Percentiles rank a stretch among this genome's conserved stretches.
phyloP scores from a whole-genome alignment of 192 early-diverging fungal species.

The Coemansia sp. region DNA sequence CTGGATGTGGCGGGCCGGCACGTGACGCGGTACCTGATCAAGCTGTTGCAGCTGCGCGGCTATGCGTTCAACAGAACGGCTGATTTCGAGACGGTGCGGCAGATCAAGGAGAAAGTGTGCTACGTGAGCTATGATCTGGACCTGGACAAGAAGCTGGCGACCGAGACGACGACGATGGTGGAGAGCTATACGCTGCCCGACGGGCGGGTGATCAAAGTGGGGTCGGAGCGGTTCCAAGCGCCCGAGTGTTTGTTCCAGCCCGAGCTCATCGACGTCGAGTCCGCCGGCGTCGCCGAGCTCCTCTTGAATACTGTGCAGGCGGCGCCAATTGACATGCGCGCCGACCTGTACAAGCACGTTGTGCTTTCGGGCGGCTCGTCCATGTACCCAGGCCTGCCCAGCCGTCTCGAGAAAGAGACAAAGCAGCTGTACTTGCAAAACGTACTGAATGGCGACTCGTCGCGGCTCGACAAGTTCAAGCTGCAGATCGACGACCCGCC shows the following conservation, averaged over 20 bases:
- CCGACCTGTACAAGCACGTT: constrained; percentile 96
- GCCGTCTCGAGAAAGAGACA: constrained; percentile 95
- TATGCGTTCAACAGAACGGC: constrained; percentile 93
- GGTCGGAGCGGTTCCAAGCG: constrained; percentile 96
- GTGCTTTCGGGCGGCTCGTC: constrained; percentile 97
- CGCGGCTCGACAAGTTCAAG: constrained; percentile 88
- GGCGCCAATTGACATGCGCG: constrained; percentile 85
- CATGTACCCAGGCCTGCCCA: constrained; percentile 98
- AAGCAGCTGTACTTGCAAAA: constrained; percentile 93
- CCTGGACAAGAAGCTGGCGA: constrained; percentile 95
- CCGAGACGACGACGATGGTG: constrained; percentile 94
- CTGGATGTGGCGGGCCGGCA: constrained; percentile 95
- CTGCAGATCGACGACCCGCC: constrained; percentile 98
- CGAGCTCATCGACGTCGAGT: constrained; percentile 92
- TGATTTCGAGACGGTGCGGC: constrained; percentile 96
- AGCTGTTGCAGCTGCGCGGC: constrained; percentile 91
- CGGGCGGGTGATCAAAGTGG: constrained; percentile 97
- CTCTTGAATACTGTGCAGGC: constrained; percentile 90
- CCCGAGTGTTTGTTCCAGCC: constrained; percentile 99
- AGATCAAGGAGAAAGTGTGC: constrained; percentile 99
- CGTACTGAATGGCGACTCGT: constrained; percentile 81
- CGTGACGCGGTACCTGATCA: constrained; percentile 91
- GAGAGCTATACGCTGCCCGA: constrained; percentile 97
- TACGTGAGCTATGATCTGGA: constrained; percentile 97
- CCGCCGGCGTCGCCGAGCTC: constrained; percentile 89